A percentile compares a stretch with the other conserved stretches of the same genome.
phyloP scores from a whole-genome alignment of 2,329 filamentous ascomycete genomes.

The Alternaria conjuncta region DNA sequence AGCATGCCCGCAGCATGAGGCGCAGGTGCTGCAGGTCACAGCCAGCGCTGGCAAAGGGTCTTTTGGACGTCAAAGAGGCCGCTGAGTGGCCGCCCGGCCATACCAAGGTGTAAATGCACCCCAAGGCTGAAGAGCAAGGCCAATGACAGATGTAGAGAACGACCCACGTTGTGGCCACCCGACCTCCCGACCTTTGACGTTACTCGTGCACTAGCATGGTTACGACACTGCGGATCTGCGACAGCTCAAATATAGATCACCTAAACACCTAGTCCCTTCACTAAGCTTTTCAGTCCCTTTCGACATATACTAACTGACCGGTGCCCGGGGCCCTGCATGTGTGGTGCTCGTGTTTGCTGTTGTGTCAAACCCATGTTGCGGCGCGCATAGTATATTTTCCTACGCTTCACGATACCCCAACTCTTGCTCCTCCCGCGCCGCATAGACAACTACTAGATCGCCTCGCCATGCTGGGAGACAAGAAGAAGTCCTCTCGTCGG shows the following conservation, averaged over 20 bases:
- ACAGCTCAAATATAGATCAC: slow-evolving; percentile 37
- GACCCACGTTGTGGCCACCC: slow-evolving; percentile 27
- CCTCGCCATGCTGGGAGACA: slow-evolving; percentile 31
- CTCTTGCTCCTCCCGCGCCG: background rate
- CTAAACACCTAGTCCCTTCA: slow-evolving; percentile 24
- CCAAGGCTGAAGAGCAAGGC: slow-evolving; percentile 1
- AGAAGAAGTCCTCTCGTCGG: slow-evolving; percentile 42
- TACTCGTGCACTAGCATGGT: slow-evolving; percentile 26
- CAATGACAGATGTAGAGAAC: slow-evolving; percentile 8
- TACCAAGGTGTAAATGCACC: slow-evolving; percentile 1
- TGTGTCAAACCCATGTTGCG: slow-evolving; percentile 18
- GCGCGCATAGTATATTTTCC: slow-evolving; percentile 12
- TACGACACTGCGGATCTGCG: slow-evolving; percentile 32
- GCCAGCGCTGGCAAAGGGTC: slow-evolving; percentile 6
- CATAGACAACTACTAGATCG: background rate
- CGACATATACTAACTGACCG: slow-evolving; percentile 17
- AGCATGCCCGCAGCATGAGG: slow-evolving; percentile 15
- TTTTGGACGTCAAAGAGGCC: background rate
- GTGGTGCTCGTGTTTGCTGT: slow-evolving; percentile 32
- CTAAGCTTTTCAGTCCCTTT: slow-evolving; percentile 17
- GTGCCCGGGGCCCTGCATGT: slow-evolving; percentile 17
- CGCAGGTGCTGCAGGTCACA: slow-evolving; percentile 15
- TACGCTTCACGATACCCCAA: background rate
- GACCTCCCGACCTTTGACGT: slow-evolving; percentile 6
- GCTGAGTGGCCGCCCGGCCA: slow-evolving; percentile 1